Evolutionary conservation across 352 stramenopile genomes (phyloP).

Genomic region (Pythium oligandrum): DNA sequence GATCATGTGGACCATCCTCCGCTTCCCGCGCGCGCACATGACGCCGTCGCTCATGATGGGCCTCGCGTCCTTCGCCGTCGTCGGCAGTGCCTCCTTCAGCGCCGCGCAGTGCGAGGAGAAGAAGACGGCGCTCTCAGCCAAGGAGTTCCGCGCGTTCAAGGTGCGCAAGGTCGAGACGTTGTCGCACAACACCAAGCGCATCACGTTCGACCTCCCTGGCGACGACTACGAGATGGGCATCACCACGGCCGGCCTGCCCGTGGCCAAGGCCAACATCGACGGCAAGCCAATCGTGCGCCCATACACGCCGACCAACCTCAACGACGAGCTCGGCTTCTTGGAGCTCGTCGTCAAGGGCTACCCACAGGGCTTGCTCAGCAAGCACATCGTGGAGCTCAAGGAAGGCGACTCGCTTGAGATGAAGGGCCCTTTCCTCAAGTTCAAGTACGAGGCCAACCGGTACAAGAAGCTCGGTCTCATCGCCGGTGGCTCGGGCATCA

Average conservation of each 20-base stretch:
- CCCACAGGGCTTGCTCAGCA: slow-evolving; percentile 74
- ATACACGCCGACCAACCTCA: slow-evolving; percentile 88
- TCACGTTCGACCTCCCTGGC: slow-evolving; percentile 61
- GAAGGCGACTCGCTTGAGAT: slow-evolving; percentile 85
- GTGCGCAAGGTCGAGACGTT: slow-evolving; percentile 65
- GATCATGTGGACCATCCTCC: slow-evolving; percentile 20
- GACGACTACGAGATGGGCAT: slow-evolving; percentile 65
- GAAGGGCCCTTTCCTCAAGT: slow-evolving; percentile 88
- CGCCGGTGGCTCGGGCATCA: slow-evolving; percentile 88
- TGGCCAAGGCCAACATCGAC: slow-evolving; percentile 63
- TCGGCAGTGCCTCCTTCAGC: slow-evolving; percentile 8
- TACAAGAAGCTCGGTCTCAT: slow-evolving; percentile 90
- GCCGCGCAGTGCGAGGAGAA: slow-evolving; percentile 20
- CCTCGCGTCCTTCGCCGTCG: slow-evolving; percentile 12
- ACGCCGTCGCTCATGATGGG: slow-evolving; percentile 1
- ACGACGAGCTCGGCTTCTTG: slow-evolving; percentile 78
- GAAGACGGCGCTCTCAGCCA: slow-evolving; percentile 44
- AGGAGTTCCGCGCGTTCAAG: slow-evolving; percentile 72
- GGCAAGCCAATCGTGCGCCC: slow-evolving; percentile 75
- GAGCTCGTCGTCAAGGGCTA: slow-evolving; percentile 91
- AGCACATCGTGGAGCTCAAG: slow-evolving; percentile 83
- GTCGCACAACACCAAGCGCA: slow-evolving; percentile 76
- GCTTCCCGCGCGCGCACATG: slow-evolving; percentile 13
- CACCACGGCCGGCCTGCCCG: slow-evolving; percentile 42
- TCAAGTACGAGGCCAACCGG: slow-evolving; percentile 81